Base-by-base conservation (phyloP, 176 grass and related monocot genomes). In the Puccinellia tenuiflora region DNA sequence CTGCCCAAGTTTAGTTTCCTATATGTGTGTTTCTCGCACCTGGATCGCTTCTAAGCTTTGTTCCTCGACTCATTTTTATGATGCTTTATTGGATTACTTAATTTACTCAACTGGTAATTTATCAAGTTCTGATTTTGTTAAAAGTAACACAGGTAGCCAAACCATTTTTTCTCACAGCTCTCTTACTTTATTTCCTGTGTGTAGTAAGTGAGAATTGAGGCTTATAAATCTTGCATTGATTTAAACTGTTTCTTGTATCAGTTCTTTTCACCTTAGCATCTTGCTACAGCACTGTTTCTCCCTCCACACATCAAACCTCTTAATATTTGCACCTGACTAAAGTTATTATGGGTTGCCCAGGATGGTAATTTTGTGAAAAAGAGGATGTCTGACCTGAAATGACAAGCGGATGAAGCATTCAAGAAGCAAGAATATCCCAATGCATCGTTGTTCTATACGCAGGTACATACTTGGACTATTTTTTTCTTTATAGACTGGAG, bases 351-450 rank as follows among this genome's bases (percentile, higher is more conserved):
- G 28, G 2, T 33, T 63, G 7, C 42, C 50, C 40, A 88, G 35
- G 35, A 78, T 52, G 39, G 71, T 9, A 62, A 73, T 24, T 25
- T 78, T 61, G 51, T 83, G 29, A 71, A 78, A 50, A 40, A 25
- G 53, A 73, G 54, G 63, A 84, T 42, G 17, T 78, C 76, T 55
- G 81, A 84, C 53, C 56, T 88, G 68, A 88, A 84, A 64, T 52
- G 14, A 73, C 40, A 84, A 74, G 75, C 43, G 13, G 45, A 14
- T 14, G 81, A 79, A 43, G 86, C 86, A 72, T 84, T 88, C 74
- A 80, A 53, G 20, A 79, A 84, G 60, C 42, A 84, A 14, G 81
- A 88, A 26, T 88, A 88, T 79, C 81, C 74, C 12, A 84, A 78
- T 40, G 66, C 66, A 13, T 69, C 66, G 22, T 21, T 20, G 51